Percentiles rank a stretch among this genome's conserved stretches.
These are phyloP conservation scores for Rutstroemia sp. DNA, from an alignment of 2,329 filamentous ascomycete species.

Conservation along the genomic window DNA sequence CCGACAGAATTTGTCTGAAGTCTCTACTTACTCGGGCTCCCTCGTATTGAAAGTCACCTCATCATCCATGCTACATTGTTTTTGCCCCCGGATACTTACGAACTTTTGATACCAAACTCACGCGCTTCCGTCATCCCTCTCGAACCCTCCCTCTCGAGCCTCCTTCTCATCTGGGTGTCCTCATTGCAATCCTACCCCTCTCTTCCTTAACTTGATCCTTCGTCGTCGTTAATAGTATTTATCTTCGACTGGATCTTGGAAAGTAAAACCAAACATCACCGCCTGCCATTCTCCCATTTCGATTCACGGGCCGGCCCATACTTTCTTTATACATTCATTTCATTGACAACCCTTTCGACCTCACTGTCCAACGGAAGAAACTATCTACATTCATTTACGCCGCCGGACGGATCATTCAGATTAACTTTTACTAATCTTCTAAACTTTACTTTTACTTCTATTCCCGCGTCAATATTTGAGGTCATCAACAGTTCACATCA, in stretches of 20 bases:
- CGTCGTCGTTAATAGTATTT: constrained; percentile 10
- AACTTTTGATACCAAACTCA: background rate
- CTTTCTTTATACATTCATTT: constrained; percentile 18
- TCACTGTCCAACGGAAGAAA: constrained; percentile 12
- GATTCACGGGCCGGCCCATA: constrained; percentile 22
- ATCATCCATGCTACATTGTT: background rate
- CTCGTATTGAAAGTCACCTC: constrained; percentile 1
- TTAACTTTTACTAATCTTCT: constrained; percentile 9
- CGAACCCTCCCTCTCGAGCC: constrained; percentile 6
- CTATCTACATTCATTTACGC: constrained; percentile 17
- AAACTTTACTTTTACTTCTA: background rate
- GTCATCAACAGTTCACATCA: constrained; percentile 10
- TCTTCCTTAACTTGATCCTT: constrained; percentile 11
- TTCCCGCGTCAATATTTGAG: constrained; percentile 1
- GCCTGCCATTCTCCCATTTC: constrained; percentile 16
- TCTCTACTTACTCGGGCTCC: background rate
- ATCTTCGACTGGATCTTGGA: constrained; percentile 7
- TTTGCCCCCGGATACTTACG: background rate
- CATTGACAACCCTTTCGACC: constrained; percentile 1
- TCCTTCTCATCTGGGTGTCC: constrained; percentile 2
- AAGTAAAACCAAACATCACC: constrained; percentile 20
- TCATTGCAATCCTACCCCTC: constrained; percentile 14
- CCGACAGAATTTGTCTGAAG: constrained; percentile 3
- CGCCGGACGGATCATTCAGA: constrained; percentile 21
- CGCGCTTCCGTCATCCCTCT: constrained; percentile 10